Evolutionary conservation across 2,329 filamentous ascomycete genomes (phyloP).

Genomic region (Didymella sp.): DNA sequence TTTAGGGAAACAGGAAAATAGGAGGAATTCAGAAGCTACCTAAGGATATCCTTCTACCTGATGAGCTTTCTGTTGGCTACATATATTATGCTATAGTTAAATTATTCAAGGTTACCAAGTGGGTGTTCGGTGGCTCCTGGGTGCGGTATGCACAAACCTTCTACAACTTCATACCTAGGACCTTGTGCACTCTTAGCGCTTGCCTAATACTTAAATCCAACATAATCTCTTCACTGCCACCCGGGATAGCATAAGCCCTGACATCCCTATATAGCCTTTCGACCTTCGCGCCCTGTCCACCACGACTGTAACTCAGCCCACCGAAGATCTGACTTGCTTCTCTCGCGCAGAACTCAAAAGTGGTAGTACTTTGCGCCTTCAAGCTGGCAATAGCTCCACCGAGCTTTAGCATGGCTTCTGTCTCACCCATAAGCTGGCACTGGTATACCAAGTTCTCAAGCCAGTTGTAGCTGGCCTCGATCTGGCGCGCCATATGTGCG

Average conservation of each 20-base stretch:
- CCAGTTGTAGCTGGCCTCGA: conserved; percentile 97
- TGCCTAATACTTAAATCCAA: conserved; percentile 94
- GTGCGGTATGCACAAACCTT: neutral
- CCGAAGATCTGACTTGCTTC: conserved; percentile 98
- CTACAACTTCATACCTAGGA: conserved; percentile 94
- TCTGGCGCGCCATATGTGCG: conserved; percentile 96
- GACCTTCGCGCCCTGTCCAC: conserved; percentile 93
- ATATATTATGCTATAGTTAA: too few species aligned
- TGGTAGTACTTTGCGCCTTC: conserved; percentile 92
- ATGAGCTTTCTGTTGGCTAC: neutral
- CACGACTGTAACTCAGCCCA: conserved; percentile 87
- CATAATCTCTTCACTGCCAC: conserved; percentile 98
- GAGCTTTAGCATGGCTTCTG: conserved; percentile 93
- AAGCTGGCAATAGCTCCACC: conserved; percentile 92
- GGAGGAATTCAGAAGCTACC: neutral
- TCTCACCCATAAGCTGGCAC: conserved; percentile 90
- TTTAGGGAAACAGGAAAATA: too few species aligned
- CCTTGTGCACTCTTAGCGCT: conserved; percentile 85
- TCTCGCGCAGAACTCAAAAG: conserved; percentile 96
- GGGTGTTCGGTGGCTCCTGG: too few species aligned
- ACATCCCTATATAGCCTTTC: conserved; percentile 96
- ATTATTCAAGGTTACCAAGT: too few species aligned
- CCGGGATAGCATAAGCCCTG: conserved; percentile 91
- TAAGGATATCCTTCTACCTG: neutral
- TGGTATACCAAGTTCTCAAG: conserved; percentile 95